Evolutionary conservation across 108 stramenopile species (phyloP).

Genomic region (Cyclotella distinguenda): DNA sequence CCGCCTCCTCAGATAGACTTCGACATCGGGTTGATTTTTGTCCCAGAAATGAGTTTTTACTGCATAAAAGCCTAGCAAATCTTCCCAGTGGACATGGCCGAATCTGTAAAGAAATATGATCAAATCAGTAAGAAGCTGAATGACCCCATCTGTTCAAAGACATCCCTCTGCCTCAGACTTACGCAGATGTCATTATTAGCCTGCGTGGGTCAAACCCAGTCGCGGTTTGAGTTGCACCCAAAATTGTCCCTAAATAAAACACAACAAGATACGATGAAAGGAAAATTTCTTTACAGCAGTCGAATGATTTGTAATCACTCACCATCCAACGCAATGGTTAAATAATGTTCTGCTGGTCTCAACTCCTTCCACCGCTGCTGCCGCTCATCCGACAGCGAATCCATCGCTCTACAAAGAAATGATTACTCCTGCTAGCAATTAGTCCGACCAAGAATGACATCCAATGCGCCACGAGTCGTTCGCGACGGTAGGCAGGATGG

Average conservation of each 20-base stretch:
- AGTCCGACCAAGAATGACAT: too few relatives aligned
- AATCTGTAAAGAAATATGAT: slow-evolving; percentile 42
- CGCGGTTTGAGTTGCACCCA: slow-evolving; percentile 77
- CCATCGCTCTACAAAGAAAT: background rate
- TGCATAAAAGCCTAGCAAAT: slow-evolving; percentile 70
- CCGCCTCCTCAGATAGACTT: slow-evolving; percentile 66
- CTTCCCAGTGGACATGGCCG: slow-evolving; percentile 76
- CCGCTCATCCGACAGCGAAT: slow-evolving; percentile 1
- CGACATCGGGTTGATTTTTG: slow-evolving; percentile 68
- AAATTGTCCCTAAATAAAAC: slow-evolving; percentile 67
- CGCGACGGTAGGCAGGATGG: too few relatives aligned
- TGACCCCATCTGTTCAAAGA: background rate
- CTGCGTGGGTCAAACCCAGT: slow-evolving; percentile 78
- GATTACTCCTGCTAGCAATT: slow-evolving; percentile 42
- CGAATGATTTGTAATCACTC: too few relatives aligned
- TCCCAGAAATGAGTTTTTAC: slow-evolving; percentile 88
- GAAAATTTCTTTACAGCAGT: too few relatives aligned
- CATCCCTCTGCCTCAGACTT: slow-evolving; percentile 29
- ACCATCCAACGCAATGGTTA: slow-evolving; percentile 90
- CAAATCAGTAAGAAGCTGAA: background rate
- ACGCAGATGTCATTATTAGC: slow-evolving; percentile 81
- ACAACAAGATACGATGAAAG: background rate
- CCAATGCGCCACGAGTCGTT: too few relatives aligned
- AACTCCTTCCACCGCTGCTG: background rate
- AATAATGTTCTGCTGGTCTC: slow-evolving; percentile 70